These are phyloP conservation scores for Trapa bicornis DNA, from an alignment of 345 rosid species.

Conservation along the genomic window DNA sequence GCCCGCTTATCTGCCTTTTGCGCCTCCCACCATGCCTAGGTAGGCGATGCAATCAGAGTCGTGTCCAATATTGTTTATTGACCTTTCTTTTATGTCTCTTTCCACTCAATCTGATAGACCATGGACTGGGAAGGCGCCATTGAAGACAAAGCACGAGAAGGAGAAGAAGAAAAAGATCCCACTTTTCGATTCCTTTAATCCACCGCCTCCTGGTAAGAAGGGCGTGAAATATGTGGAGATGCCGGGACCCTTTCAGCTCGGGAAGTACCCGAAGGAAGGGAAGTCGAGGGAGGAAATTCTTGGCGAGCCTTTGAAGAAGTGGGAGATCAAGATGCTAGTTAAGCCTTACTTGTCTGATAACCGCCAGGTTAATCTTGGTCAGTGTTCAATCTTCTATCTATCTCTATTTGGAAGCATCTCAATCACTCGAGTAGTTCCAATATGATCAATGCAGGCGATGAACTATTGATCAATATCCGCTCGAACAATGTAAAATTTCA, in stretches of 20 bases:
- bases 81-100: too few species aligned
- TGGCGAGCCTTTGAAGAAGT: slow-evolving; percentile 70
- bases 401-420: neutral
- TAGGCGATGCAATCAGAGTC: neutral
- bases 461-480: neutral
- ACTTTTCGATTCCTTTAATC: slow-evolving; percentile 56
- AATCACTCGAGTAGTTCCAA: neutral
- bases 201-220: slow-evolving; percentile 46
- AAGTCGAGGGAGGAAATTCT: slow-evolving; percentile 57
- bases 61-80: neutral
- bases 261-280: slow-evolving; percentile 55
- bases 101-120: slow-evolving; percentile 25
- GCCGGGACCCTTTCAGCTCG: slow-evolving; percentile 56
- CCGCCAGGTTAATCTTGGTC: slow-evolving; percentile 87
- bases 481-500: neutral
- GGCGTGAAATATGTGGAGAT: slow-evolving; percentile 58
- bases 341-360: slow-evolving; percentile 61
- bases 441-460: neutral
- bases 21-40: slow-evolving; percentile 78
- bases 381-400: slow-evolving; percentile 9
- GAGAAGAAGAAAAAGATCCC: slow-evolving; percentile 62
- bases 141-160: slow-evolving; percentile 38
- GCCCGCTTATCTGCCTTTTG: slow-evolving; percentile 88
- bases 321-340: slow-evolving; percentile 68
- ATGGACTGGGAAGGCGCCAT: slow-evolving; percentile 97